Conservation (phyloP, 768 basidiomycete genomes). For the Tylopilus sp. region DNA sequence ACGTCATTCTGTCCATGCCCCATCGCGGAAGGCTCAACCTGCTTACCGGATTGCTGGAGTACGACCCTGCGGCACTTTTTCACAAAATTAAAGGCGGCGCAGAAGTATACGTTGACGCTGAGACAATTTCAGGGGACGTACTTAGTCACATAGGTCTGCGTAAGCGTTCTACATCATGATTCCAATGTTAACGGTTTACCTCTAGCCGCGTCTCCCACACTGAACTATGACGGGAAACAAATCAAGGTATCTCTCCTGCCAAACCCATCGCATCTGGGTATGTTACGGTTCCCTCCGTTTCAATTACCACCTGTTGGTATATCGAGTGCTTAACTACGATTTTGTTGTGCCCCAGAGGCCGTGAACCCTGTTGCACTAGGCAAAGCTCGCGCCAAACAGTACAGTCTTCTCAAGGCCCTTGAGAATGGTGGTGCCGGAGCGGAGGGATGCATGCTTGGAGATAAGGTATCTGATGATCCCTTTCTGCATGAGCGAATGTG, state of each 20-base stretch:
- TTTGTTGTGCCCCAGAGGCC: slow-evolving; percentile 59
- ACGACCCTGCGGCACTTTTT: slow-evolving; percentile 67
- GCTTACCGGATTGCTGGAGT: slow-evolving; percentile 72
- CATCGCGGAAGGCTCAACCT: no score
- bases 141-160: slow-evolving; percentile 74
- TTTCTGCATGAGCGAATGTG: no score
- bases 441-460: slow-evolving; percentile 30
- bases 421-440: slow-evolving; percentile 30
- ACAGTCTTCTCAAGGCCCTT: slow-evolving; percentile 67
- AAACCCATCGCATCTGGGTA: slow-evolving; percentile 76
- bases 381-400: slow-evolving; percentile 89
- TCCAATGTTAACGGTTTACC: background rate
- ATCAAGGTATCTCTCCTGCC: slow-evolving; percentile 75
- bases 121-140: no score
- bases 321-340: no score
- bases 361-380: slow-evolving; percentile 86
- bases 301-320: no score
- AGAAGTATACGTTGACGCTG: no score
- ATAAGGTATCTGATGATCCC: slow-evolving; percentile 19
- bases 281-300: slow-evolving; percentile 5
- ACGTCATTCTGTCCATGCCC: no score
- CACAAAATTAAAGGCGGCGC: no score
- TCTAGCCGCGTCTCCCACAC: slow-evolving; percentile 60
- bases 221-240: slow-evolving; percentile 57
- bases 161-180: slow-evolving; percentile 2